These are phyloP conservation scores for Penicillium janthinellum DNA, from an alignment of 2,329 filamentous ascomycete genomes.

Conservation along the genomic window DNA sequence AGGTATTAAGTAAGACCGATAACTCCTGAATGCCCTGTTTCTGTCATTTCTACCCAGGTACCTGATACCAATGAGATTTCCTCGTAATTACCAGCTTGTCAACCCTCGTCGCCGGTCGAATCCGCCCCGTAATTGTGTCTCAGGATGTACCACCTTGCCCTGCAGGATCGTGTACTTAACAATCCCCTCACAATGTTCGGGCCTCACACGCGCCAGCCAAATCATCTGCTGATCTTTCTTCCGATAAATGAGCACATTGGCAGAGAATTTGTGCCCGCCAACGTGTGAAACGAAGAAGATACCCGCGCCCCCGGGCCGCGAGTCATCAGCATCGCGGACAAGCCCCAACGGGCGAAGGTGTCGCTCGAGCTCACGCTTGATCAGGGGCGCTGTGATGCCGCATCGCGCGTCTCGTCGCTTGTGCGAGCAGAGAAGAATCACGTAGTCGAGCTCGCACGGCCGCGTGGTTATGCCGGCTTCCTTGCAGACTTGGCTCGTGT, in stretches of 20 bases:
- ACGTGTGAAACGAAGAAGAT: conserved; percentile 93
- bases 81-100: conserved; percentile 58
- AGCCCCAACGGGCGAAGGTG: conserved; percentile 78
- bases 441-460: conserved; percentile 73
- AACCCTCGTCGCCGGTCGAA: conserved; percentile 75
- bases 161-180: conserved; percentile 81
- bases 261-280: conserved; percentile 90
- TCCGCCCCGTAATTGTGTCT: conserved; percentile 77
- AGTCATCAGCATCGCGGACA: conserved; percentile 78
- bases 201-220: conserved; percentile 83
- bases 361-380: conserved; percentile 78
- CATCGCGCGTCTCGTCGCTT: conserved; percentile 86
- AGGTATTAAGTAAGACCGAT: not conserved
- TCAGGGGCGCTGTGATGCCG: conserved; percentile 81
- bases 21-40: too few relatives aligned
- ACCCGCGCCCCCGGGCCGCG: conserved; percentile 79
- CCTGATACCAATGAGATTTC: too few relatives aligned
- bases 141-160: conserved; percentile 87
- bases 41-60: too few relatives aligned
- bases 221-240: conserved; percentile 57
- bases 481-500: conserved; percentile 40
- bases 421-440: conserved; percentile 89
- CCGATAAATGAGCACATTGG: conserved; percentile 87
- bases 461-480: conserved; percentile 48
- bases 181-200: conserved; percentile 86